Conservation (phyloP, 768 basidiomycete species). For the Leccinum ochraceum region DNA sequence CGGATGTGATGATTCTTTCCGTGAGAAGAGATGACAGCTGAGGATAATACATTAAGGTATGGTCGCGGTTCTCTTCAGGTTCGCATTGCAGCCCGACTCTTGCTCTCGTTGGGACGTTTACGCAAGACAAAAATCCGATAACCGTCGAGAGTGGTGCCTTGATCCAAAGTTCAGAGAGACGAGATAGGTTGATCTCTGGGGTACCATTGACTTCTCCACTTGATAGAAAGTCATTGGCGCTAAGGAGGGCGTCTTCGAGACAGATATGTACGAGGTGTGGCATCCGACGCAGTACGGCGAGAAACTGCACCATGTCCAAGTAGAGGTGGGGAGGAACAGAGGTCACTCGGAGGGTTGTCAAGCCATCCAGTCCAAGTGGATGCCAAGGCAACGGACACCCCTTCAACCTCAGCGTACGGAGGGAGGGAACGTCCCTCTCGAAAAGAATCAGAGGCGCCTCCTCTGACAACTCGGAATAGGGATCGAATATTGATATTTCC, state of each 20-base stretch:
- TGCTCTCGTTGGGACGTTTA: conserved; percentile 2
- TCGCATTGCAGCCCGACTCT: neutral
- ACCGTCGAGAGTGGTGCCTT: neutral
- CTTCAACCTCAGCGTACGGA: neutral
- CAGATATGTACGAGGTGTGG: conserved; percentile 35
- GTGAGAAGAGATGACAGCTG: neutral
- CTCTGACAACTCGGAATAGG: neutral
- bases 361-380: conserved; percentile 11
- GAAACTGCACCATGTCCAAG: conserved; percentile 31
- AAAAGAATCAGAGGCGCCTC: neutral
- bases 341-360: conserved; percentile 38
- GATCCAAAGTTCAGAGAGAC: conserved; percentile 10
- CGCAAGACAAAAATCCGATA: conserved; percentile 1
- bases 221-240: neutral
- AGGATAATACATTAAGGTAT: too few relatives aligned
- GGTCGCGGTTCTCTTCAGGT: too few relatives aligned
- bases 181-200: neutral
- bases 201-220: neutral
- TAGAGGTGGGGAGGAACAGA: conserved; percentile 21
- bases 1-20: neutral
- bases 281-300: conserved; percentile 35
- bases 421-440: conserved; percentile 1
- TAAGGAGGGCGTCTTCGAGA: conserved; percentile 33
- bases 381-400: neutral
- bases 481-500: neutral